Evolutionary conservation across 1,284 basidiomycete genomes (phyloP), one percentile per base, ranked within the genome.

Genomic region (Ceratobasidium sp.): DNA sequence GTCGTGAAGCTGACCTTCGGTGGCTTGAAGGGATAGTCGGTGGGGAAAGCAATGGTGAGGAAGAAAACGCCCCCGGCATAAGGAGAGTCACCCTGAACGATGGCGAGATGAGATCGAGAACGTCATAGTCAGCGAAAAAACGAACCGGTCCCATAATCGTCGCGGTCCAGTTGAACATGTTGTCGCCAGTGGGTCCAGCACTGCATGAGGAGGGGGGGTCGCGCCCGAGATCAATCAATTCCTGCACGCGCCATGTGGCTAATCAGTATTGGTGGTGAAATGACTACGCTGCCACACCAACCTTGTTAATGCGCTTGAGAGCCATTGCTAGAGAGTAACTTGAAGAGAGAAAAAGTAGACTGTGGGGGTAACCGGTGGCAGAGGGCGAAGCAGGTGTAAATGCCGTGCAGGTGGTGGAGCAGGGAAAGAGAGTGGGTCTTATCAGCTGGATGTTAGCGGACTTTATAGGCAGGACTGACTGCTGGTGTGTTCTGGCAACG

Each of bases 241-340:
- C 96, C 96, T 98, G 81, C 73, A 57, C 35, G 82, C 73, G 52
- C 35, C 47, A 50, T 61, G 76, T 77, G 76, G 77, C 72, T 76
- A 76, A 74, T 79, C 78, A 74, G 55, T 11, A 28, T 52, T 26
- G 69, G 74, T 21, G 28, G 43, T 32, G 28, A 18, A 47, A 43
- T 13, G 47, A 30, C 23, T 16, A 62, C 6, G 35, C 13, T 23
- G 38, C 28, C 16, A 14, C 8, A 79, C 88, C 73, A 76, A 95
- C 96, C 92, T 97, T 98, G 92, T 96, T 97, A 87, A 98, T 98
- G 88, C 96, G 95, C 88, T 96, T 97, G 79, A 98, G 88, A 80
- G 96, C 95, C 96, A 97, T 98, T 41, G 28, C 13, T 47, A 49
- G 41, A 57, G 55, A 32, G 32, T 28, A 47, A 47, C 43, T 52